Percentiles rank a stretch among this genome's conserved stretches.
Conservation (phyloP, 805 yeast genomes). For the Starmerella stellata region DNA sequence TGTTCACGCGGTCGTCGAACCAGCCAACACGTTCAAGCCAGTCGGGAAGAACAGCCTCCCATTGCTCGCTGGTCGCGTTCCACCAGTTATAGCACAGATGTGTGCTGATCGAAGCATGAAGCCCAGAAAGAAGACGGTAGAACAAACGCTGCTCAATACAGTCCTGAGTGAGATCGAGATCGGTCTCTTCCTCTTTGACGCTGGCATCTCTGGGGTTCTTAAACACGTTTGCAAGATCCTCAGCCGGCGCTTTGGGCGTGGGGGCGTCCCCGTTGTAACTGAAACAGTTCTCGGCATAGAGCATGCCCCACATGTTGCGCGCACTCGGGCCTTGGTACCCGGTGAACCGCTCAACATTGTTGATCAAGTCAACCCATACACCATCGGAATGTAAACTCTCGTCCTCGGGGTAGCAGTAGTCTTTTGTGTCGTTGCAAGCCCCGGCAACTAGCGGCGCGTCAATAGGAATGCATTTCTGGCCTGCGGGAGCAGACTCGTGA, state of each 20-base stretch:
- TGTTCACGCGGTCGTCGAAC: conserved; percentile 72
- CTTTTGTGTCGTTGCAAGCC: conserved; percentile 1
- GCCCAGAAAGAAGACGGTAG: conserved; percentile 70
- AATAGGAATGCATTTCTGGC: conserved; percentile 15
- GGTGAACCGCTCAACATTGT: conserved; percentile 89
- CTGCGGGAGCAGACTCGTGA: conserved; percentile 17
- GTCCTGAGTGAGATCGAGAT: conserved; percentile 23
- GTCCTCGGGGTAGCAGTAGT: conserved; percentile 30
- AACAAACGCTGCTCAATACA: conserved; percentile 80
- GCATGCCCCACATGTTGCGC: conserved; percentile 78
- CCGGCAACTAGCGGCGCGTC: conserved; percentile 11
- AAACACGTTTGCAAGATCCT: conserved; percentile 7
- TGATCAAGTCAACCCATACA: conserved; percentile 67
- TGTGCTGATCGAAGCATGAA: conserved; percentile 90
- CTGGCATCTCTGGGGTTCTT: conserved; percentile 18
- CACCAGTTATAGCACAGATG: conserved; percentile 75
- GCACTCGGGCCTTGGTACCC: conserved; percentile 92
- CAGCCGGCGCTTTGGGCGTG: background rate
- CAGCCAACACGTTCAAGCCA: conserved; percentile 84
- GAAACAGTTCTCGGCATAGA: conserved; percentile 83
- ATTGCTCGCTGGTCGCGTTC: conserved; percentile 50
- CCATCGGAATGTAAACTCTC: conserved; percentile 23
- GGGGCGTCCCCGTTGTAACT: conserved; percentile 25
- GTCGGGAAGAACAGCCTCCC: conserved; percentile 65
- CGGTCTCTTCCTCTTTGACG: background rate